phyloP scores from a whole-genome alignment of 176 grass and related monocot species.

The Oryza glaberrima region DNA sequence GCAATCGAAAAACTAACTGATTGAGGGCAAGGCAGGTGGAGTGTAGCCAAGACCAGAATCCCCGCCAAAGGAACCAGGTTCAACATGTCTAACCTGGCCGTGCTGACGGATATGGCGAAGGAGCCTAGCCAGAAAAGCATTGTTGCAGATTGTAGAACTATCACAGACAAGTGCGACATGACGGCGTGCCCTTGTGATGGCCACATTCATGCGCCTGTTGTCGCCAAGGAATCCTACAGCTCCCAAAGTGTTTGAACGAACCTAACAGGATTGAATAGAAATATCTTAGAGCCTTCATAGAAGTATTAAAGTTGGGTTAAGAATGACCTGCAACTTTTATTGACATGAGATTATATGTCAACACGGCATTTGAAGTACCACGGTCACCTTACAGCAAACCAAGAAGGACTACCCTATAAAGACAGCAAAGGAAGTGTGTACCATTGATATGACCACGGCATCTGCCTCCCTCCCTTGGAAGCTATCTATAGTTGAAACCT shows the following conservation, averaged over 20 bases:
- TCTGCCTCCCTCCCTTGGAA: conserved; percentile 92
- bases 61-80: conserved; percentile 48
- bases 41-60: conserved; percentile 34
- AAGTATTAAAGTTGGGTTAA: neutral
- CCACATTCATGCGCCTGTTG: conserved; percentile 90
- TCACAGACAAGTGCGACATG: conserved; percentile 80
- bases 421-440: conserved; percentile 29
- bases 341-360: neutral
- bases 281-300: neutral
- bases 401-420: neutral
- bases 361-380: neutral
- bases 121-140: conserved; percentile 82
- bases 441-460: conserved; percentile 94
- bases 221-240: conserved; percentile 87
- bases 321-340: conserved; percentile 10
- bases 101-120: conserved; percentile 69
- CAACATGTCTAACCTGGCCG: conserved; percentile 74
- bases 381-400: neutral
- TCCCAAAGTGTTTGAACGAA: conserved; percentile 80
- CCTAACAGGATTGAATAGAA: conserved; percentile 52
- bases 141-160: conserved; percentile 83
- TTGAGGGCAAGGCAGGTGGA: conserved; percentile 33
- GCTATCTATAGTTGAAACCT: conserved; percentile 92
- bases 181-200: conserved; percentile 74
- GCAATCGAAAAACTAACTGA: conserved; percentile 24